Evolutionary conservation across 176 grass and related monocot genomes (phyloP), one percentile per base, ranked within the genome.

Genomic region (Pontederia crassipes): DNA sequence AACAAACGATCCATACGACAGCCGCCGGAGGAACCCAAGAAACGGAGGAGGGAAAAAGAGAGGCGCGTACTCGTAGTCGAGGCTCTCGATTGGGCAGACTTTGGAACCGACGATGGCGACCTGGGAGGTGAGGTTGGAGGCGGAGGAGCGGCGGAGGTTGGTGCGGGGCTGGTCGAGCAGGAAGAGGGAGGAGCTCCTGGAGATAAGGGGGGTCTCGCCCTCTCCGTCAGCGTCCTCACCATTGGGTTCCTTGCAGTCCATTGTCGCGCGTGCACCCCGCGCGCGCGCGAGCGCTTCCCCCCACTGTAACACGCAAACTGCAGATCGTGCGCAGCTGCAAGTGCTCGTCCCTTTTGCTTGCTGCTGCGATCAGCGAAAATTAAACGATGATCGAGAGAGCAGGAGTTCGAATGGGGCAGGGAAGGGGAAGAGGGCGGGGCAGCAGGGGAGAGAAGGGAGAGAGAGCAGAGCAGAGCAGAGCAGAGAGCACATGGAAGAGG

Each of bases 51-150:
- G 46, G 65, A 17, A 12, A 51, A 11, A 17, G 66, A 4, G 50
- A 1, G n/a, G 17, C 10, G 2, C 55, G 11, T 3, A 87, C 90
- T 95, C 90, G 80, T 95, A 95, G 66, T 95, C 66, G 13, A 69
- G 27, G 17, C 66, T 69, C 50, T 69, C 66, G 17, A 69, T 56
- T 28, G 66, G 32, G 52, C 66, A 47, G 66, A 69, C 49, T 2
- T 69, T 69, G 10, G 66, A 26, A 5, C 66, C 66, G 53, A 69
- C 15, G 32, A 69, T 46, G 4, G 66, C 66, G 29, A 69, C 11
- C 35, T 69, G 66, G n/a, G 66, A 69, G 53, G 66, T 69, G 52
- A 53, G 55, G 17, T 69, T 69, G n/a, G 13, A 8, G 29, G 53
- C 40, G 53, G 32, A 40, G 32, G 32, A 40, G 32, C 32, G 32